Conservation (phyloP, 176 grass and related monocot genomes). For the Phoenix roebelenii region DNA sequence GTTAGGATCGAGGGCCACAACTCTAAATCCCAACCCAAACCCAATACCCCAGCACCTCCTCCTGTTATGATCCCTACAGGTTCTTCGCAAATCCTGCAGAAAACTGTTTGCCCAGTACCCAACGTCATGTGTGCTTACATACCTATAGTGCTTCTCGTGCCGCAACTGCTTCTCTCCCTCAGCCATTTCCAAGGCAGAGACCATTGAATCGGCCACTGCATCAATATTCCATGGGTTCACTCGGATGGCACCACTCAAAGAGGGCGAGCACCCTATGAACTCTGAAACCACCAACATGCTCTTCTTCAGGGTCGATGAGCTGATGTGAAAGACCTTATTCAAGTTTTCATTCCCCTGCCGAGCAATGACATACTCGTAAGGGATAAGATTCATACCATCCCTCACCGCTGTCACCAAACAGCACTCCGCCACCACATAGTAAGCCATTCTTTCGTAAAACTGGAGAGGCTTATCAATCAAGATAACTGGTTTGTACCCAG, state of each 20-base stretch:
- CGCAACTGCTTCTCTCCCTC: constrained; percentile 7
- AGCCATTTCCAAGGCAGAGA: constrained; percentile 3
- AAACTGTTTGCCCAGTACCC: constrained; percentile 14
- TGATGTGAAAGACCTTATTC: no score
- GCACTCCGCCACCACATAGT: constrained; percentile 10
- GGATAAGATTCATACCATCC: constrained; percentile 21
- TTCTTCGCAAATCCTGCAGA: constrained; percentile 12
- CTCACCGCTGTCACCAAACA: constrained; percentile 9
- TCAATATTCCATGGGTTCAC: constrained; percentile 22
- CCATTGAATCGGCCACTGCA: constrained; percentile 1
- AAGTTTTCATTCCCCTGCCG: constrained; percentile 1
- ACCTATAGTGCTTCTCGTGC: constrained; percentile 14
- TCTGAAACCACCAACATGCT: constrained; percentile 19
- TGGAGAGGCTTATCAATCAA: constrained; percentile 5
- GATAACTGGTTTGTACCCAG: constrained; percentile 6
- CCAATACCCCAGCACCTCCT: constrained; percentile 12
- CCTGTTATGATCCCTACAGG: constrained; percentile 7
- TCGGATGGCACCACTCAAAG: constrained; percentile 9
- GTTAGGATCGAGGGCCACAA: constrained; percentile 18
- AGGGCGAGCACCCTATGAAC: constrained; percentile 11
- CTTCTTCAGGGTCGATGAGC: not conserved
- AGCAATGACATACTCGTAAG: constrained; percentile 11
- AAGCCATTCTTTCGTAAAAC: constrained; percentile 7
- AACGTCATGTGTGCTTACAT: constrained; percentile 21
- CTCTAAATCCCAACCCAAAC: constrained; percentile 8